phyloP scores from a whole-genome alignment of 139 green algal species.

The Microglena sp. region DNA sequence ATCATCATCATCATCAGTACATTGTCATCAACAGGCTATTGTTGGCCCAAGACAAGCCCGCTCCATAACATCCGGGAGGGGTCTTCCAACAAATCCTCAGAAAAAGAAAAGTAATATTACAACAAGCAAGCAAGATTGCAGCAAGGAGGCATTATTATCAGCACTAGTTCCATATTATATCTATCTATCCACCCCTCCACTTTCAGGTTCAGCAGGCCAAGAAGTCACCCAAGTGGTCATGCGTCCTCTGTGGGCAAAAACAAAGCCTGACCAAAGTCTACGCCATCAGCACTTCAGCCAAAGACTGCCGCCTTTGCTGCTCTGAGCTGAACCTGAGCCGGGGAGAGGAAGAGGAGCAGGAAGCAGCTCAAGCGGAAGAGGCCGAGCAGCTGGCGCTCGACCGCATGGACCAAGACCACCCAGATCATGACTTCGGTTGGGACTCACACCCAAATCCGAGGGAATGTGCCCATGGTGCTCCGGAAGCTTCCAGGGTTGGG shows the following conservation, averaged over 20 bases:
- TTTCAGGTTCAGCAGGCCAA: not conserved
- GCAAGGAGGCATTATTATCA: too few relatives aligned
- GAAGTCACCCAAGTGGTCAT: not conserved
- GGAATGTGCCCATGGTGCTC: too few relatives aligned
- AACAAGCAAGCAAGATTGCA: too few relatives aligned
- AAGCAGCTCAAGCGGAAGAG: not conserved
- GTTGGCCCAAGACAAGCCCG: too few relatives aligned
- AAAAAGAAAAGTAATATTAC: too few relatives aligned
- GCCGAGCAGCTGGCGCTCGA: not conserved
- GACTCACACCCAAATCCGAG: not conserved
- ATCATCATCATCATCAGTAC: too few relatives aligned
- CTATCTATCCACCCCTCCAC: too few relatives aligned
- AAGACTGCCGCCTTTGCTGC: not conserved
- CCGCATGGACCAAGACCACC: not conserved
- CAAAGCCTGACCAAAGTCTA: not conserved
- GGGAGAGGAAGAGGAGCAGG: not conserved
- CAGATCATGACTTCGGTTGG: not conserved
- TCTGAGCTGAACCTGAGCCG: not conserved
- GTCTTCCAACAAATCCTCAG: too few relatives aligned
- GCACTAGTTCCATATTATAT: too few relatives aligned
- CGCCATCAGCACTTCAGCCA: not conserved
- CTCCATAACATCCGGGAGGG: too few relatives aligned
- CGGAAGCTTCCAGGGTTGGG: too few relatives aligned
- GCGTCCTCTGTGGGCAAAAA: not conserved
- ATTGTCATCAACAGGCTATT: too few relatives aligned